Conservation (phyloP, 805 yeast genomes). For the Scheffersomyces amazonensis region DNA sequence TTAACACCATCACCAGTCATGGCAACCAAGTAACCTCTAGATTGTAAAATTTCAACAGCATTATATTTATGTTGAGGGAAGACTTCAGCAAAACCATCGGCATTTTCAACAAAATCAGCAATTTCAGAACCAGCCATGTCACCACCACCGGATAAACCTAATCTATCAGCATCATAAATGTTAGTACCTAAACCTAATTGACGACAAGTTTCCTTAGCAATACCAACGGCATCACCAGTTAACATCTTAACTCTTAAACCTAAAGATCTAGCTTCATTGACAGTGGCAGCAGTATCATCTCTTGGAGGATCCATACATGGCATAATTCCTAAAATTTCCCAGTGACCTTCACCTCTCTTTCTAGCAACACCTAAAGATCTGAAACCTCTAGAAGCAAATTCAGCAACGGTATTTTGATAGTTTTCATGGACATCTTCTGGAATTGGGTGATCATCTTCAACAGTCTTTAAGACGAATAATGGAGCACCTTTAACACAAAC, state of each 20-base stretch:
- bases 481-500: constrained; percentile 98
- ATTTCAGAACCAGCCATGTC: constrained; percentile 96
- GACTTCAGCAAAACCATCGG: constrained; percentile 98
- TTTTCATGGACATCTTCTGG: constrained; percentile 92
- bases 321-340: constrained; percentile 97
- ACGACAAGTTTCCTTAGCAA: constrained; percentile 97
- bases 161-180: constrained; percentile 94
- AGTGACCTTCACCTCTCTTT: constrained; percentile 97
- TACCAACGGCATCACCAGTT: constrained; percentile 99
- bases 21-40: constrained; percentile 96
- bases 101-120: constrained; percentile 96
- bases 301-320: constrained; percentile 99
- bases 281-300: constrained; percentile 96
- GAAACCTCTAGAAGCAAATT: constrained; percentile 97
- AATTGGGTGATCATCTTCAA: constrained; percentile 94
- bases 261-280: constrained; percentile 82
- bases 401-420: constrained; percentile 96
- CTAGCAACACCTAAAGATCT: constrained; percentile 98
- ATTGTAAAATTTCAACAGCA: constrained; percentile 92
- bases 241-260: constrained; percentile 97
- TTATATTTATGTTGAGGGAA: constrained; percentile 98
- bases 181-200: constrained; percentile 96
- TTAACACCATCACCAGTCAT: constrained; percentile 99
- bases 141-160: constrained; percentile 92
- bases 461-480: constrained; percentile 92